A percentile compares a stretch with the other conserved stretches of the same genome.
Conservation (phyloP, 805 yeast species). For the Candida morakotiae region DNA sequence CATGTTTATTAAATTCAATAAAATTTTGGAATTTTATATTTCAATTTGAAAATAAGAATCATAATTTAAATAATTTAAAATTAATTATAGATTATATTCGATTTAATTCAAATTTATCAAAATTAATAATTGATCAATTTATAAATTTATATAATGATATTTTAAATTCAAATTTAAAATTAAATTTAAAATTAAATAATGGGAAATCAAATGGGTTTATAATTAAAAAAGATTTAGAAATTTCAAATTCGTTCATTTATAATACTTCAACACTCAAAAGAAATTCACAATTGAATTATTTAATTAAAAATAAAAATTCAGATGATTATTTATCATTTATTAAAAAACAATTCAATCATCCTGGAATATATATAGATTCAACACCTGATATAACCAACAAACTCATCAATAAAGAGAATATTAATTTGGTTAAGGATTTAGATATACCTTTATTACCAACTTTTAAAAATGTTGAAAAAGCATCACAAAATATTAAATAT, state of each 20-base stretch:
- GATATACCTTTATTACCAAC: constrained; percentile 43
- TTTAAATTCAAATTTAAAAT: constrained; percentile 12
- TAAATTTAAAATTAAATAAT: constrained; percentile 5
- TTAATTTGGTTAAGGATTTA: constrained; percentile 18
- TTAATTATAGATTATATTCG: constrained; percentile 45
- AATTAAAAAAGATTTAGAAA: constrained; percentile 16
- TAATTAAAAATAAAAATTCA: constrained; percentile 13
- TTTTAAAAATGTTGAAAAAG: constrained; percentile 64
- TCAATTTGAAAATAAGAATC: constrained; percentile 45
- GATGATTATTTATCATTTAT: constrained; percentile 17
- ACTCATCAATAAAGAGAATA: constrained; percentile 14
- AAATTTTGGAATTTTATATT: constrained; percentile 57
- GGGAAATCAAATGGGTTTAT: constrained; percentile 12
- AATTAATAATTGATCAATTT: constrained; percentile 38
- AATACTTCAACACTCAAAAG: constrained; percentile 22
- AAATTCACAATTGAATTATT: constrained; percentile 17
- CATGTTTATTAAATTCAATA: constrained; percentile 34
- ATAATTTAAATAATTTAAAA: constrained; percentile 42
- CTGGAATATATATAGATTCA: constrained; percentile 30
- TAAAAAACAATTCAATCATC: constrained; percentile 25
- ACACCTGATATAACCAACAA: constrained; percentile 33
- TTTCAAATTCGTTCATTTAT: constrained; percentile 22
- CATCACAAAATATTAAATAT: constrained; percentile 41
- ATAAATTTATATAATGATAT: constrained; percentile 17
- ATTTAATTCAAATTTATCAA: constrained; percentile 44